A percentile compares a stretch with the other conserved stretches of the same genome.
These are phyloP conservation scores for Neonectria sp. DNA, from an alignment of 2,329 filamentous ascomycete genomes.

Conservation along the genomic window DNA sequence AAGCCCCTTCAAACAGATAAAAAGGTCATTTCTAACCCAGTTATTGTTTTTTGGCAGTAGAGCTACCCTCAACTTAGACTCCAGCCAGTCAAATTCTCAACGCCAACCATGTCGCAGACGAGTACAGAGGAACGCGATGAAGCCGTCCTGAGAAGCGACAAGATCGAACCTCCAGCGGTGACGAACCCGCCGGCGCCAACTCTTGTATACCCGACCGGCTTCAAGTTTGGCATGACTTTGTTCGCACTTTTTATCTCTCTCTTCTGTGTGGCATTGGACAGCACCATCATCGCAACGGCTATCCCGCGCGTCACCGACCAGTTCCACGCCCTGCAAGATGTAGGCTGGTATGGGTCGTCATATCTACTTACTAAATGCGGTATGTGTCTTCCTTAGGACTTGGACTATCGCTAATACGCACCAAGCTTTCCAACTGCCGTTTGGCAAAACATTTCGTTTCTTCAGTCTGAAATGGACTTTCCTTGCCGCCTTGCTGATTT, in stretches of 20 bases:
- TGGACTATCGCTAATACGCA: not conserved
- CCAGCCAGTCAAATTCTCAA: too few relatives aligned
- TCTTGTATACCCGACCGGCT: not conserved
- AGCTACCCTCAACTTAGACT: too few relatives aligned
- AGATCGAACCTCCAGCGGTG: too few relatives aligned
- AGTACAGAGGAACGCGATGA: too few relatives aligned
- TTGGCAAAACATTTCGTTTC: slow-evolving; percentile 51
- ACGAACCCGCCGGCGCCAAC: too few relatives aligned
- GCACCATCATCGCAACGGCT: slow-evolving; percentile 64
- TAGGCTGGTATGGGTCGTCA: slow-evolving; percentile 68
- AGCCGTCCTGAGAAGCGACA: too few relatives aligned
- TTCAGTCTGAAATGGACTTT: slow-evolving; percentile 59
- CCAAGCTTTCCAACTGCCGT: slow-evolving; percentile 51
- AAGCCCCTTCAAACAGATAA: too few relatives aligned
- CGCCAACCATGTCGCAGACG: too few relatives aligned
- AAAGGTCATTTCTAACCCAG: too few relatives aligned
- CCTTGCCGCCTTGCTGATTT: slow-evolving; percentile 59
- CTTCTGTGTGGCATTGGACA: slow-evolving; percentile 9
- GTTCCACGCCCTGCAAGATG: slow-evolving; percentile 59
- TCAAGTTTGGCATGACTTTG: not conserved
- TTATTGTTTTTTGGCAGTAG: too few relatives aligned
- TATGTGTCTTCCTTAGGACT: slow-evolving; percentile 32
- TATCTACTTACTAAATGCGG: slow-evolving; percentile 57
- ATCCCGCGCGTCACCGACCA: slow-evolving; percentile 65
- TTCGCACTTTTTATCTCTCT: not conserved